Evolutionary conservation across 2,329 filamentous ascomycete species (phyloP).

Genomic region (Aspergillus persii): DNA sequence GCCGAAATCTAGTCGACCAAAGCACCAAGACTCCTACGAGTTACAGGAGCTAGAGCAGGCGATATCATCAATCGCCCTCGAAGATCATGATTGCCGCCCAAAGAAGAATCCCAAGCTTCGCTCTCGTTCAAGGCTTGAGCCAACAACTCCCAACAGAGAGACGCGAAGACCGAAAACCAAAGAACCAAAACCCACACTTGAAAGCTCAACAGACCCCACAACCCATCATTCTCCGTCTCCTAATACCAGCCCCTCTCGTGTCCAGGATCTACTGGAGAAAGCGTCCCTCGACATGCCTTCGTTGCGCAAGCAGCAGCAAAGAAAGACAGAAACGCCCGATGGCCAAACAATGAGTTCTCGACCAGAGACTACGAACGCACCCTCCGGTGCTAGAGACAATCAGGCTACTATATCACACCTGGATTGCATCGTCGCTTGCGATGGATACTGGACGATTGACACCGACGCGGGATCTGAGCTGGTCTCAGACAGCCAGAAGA

Average conservation of each 20-base stretch:
- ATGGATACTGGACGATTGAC: slow-evolving; percentile 13
- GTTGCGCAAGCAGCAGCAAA: neutral
- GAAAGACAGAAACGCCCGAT: neutral
- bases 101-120: neutral
- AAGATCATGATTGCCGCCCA: neutral
- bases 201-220: neutral
- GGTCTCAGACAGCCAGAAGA: slow-evolving; percentile 1
- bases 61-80: slow-evolving; percentile 19
- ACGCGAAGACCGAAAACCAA: neutral
- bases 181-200: neutral
- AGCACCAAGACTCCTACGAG: neutral
- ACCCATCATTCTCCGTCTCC: neutral
- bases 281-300: neutral
- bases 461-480: slow-evolving; percentile 3
- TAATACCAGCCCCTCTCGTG: neutral
- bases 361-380: neutral
- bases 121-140: neutral
- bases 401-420: slow-evolving; percentile 6
- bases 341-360: neutral
- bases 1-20: neutral
- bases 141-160: neutral
- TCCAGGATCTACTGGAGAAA: neutral
- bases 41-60: slow-evolving; percentile 19
- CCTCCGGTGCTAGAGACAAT: neutral
- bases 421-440: slow-evolving; percentile 11